Percentiles rank a stretch among this genome's conserved stretches.
Evolutionary conservation across 208 protist species (phyloP).

Genomic region (Wallacemonas sp.): DNA sequence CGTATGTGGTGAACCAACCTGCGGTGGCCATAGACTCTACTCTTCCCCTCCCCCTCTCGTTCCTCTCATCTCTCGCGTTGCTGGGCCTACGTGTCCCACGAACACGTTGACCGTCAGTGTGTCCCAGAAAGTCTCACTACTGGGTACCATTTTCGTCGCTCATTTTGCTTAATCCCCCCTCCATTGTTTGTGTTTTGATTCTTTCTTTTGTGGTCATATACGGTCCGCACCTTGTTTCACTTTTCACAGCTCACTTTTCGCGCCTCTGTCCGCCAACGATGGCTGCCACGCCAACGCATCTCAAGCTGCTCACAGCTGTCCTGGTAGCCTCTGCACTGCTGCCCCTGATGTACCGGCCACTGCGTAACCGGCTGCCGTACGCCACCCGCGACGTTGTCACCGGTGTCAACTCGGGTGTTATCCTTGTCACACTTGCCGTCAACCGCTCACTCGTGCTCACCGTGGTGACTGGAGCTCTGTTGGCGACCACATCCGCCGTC

Average conservation of each 20-base stretch:
- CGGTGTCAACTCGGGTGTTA: background rate
- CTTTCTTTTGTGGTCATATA: too few relatives aligned
- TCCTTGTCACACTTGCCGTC: background rate
- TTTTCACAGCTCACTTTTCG: background rate
- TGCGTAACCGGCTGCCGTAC: slow-evolving; percentile 1
- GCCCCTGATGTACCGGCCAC: background rate
- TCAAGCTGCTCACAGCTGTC: background rate
- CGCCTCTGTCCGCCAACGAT: background rate
- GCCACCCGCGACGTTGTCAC: background rate
- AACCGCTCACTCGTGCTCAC: background rate
- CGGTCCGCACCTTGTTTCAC: background rate
- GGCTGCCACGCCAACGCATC: background rate
- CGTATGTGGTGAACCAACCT: too few relatives aligned
- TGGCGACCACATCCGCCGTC: background rate
- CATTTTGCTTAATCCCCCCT: too few relatives aligned
- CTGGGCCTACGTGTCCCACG: too few relatives aligned
- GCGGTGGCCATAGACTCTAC: too few relatives aligned
- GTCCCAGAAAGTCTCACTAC: too few relatives aligned
- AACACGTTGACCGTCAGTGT: too few relatives aligned
- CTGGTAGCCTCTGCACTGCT: background rate
- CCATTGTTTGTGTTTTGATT: too few relatives aligned
- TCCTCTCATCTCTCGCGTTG: too few relatives aligned
- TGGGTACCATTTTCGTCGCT: too few relatives aligned
- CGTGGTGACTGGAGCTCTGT: background rate
- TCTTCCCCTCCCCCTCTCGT: too few relatives aligned